A percentile compares a stretch with the other conserved stretches of the same genome.
phyloP scores from a whole-genome alignment of 2,329 filamentous ascomycete genomes.

The Fusarium virguliforme region DNA sequence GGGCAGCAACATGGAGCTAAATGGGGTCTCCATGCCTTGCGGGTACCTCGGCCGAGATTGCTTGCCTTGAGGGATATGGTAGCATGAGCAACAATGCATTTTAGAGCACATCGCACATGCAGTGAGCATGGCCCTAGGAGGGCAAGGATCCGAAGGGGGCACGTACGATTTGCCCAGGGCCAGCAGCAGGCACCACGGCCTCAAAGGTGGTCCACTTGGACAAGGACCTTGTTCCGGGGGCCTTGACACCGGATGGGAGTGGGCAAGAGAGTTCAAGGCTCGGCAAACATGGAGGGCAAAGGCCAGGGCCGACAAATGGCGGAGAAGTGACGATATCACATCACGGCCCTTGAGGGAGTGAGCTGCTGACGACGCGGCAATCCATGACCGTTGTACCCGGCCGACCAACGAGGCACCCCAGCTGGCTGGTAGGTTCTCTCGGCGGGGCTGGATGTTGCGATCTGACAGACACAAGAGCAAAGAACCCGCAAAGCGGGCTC shows the following conservation, averaged over 20 bases:
- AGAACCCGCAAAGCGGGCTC: conserved; percentile 27
- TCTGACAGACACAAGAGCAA: conserved; percentile 34
- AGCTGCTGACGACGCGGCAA: conserved; percentile 34
- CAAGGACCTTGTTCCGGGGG: conserved; percentile 32
- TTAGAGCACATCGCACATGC: conserved; percentile 44
- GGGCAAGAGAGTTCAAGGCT: conserved; percentile 20
- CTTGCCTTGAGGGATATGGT: conserved; percentile 30
- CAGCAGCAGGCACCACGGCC: conserved; percentile 47
- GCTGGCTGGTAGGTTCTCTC: conserved; percentile 1
- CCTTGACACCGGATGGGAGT: conserved; percentile 22
- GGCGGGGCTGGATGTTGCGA: conserved; percentile 35
- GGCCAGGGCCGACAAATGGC: conserved; percentile 34
- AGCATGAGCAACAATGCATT: conserved; percentile 47
- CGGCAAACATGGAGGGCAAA: conserved; percentile 24
- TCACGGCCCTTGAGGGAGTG: conserved; percentile 27
- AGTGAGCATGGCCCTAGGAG: conserved; percentile 34
- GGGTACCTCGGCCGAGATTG: conserved; percentile 42
- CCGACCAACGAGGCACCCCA: conserved; percentile 25
- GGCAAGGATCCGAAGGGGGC: conserved; percentile 38
- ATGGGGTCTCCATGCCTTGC: conserved; percentile 38
- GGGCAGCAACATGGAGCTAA: conserved; percentile 44
- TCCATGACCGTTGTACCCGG: conserved; percentile 16
- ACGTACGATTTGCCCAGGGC: conserved; percentile 37
- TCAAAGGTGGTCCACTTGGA: conserved; percentile 29
- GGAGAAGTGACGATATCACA: conserved; percentile 41